Evolutionary conservation across 164 flowering plant genomes (phyloP), one percentile per base, ranked within the genome.

Genomic region (Chimonanthus salicifolius): DNA sequence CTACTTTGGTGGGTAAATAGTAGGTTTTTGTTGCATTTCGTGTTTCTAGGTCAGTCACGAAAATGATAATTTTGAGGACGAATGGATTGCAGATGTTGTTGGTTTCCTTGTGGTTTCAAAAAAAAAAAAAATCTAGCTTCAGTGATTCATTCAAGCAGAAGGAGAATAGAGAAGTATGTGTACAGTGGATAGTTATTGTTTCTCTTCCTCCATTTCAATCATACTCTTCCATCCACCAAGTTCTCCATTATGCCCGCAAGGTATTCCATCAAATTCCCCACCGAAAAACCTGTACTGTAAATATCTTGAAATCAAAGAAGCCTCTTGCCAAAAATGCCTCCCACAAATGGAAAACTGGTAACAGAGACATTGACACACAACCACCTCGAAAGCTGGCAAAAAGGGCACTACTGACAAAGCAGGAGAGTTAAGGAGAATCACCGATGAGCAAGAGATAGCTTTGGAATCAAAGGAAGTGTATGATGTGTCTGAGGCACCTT

Each of bases 331-430:
- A 87, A 81, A 79, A 44, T 64, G 70, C 76, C 16, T 81, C 84
- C 46, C 90, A 88, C 64, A 94, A 94, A 82, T 87, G 98, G 80
- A 92, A 93, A 80, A 65, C 75, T 49, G 82, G 63, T 73, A 62
- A 88, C 7, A 75, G 75, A 69, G 62, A 50, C 69, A 68, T 79
- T 49, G 82, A 85, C 44, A 88, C 88, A 74, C 87, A 82, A 66
- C 83, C 87, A 78, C 82, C 82, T 49, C 79, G 85, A 46, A 96
- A 96, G 80, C 81, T n/a, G n/a, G 87, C 74, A 83, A 78, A 62
- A 94, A 86, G 84, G 82, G 78, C 72, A 64, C 75, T 10, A 60
- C 80, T 70, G 75, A 78, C 51, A 74, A 72, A 21, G 80, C 78
- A 62, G 78, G 81, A 66, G 67, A 49, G 9, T 20, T 72, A 60